phyloP scores from a whole-genome alignment of 2,329 filamentous ascomycete genomes.

The Sclerotiophoma versabilis region DNA sequence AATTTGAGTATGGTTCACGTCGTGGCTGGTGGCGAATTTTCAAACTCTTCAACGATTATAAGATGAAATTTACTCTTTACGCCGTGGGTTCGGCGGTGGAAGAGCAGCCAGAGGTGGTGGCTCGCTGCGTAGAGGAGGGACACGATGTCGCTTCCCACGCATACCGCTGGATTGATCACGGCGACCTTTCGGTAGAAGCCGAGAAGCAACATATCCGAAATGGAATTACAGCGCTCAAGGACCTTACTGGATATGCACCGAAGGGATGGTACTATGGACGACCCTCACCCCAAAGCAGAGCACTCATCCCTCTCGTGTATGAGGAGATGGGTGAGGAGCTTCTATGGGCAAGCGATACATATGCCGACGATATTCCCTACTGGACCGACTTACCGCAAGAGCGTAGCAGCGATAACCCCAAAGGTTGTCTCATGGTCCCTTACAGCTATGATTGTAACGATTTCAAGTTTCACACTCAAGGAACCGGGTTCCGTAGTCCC shows the following conservation, averaged over 20 bases:
- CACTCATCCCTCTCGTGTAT: constrained; percentile 24
- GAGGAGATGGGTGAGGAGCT: constrained; percentile 60
- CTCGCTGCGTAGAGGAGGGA: constrained; percentile 57
- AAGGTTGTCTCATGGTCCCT: constrained; percentile 63
- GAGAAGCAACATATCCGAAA: constrained; percentile 56
- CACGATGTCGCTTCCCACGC: constrained; percentile 61
- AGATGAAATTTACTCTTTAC: constrained; percentile 61
- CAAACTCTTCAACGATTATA: constrained; percentile 57
- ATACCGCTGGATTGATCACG: constrained; percentile 61
- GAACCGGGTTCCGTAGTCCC: constrained; percentile 56
- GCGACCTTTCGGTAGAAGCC: constrained; percentile 54
- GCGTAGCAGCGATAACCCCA: constrained; percentile 47
- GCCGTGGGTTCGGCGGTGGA: constrained; percentile 60
- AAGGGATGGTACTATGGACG: constrained; percentile 60
- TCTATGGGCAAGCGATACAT: constrained; percentile 59
- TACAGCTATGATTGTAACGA: constrained; percentile 64
- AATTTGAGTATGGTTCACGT: constrained; percentile 61
- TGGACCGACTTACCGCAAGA: constrained; percentile 63
- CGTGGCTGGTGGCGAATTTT: constrained; percentile 60
- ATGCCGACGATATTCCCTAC: constrained; percentile 64
- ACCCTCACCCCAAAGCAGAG: constrained; percentile 50
- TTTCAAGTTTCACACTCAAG: constrained; percentile 55
- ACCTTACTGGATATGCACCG: constrained; percentile 33
- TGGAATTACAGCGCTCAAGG: constrained; percentile 6
- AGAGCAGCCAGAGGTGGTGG: constrained; percentile 57